Conservation (phyloP, 768 basidiomycete genomes). For the Inosperma sp. region DNA sequence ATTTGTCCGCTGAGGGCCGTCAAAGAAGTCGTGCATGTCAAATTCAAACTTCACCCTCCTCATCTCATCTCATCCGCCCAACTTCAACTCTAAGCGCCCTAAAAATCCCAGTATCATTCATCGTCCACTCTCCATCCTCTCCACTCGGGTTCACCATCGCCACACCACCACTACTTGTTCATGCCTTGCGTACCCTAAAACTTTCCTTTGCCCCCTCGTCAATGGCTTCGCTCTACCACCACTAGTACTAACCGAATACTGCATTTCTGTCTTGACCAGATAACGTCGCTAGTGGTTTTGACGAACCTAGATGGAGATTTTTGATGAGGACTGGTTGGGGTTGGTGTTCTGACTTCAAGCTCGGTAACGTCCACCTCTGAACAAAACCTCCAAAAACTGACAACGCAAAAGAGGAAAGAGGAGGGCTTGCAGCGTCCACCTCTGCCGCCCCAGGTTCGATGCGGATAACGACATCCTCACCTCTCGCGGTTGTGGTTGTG, state of each 20-base stretch:
- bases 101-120: slow-evolving; percentile 66
- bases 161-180: slow-evolving; percentile 16
- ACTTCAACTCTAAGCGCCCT: too few species aligned
- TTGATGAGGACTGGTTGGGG: not conserved
- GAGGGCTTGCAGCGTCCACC: slow-evolving; percentile 19
- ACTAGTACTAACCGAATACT: slow-evolving; percentile 19
- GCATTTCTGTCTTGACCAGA: slow-evolving; percentile 1
- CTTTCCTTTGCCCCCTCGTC: slow-evolving; percentile 65
- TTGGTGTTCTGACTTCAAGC: not conserved
- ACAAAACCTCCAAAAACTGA: too few species aligned
- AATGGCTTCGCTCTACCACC: slow-evolving; percentile 35
- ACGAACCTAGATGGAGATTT: too few species aligned
- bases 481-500: not conserved
- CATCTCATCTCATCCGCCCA: too few species aligned
- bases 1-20: too few species aligned
- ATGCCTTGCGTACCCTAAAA: slow-evolving; percentile 45
- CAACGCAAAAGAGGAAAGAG: slow-evolving; percentile 7
- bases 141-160: slow-evolving; percentile 21
- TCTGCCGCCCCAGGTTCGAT: not conserved
- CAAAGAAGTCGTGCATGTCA: too few species aligned
- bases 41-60: too few species aligned
- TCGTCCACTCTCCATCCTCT: slow-evolving; percentile 47
- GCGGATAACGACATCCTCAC: slow-evolving; percentile 3
- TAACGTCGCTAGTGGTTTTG: not conserved
- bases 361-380: not conserved